Percentiles rank a stretch among this genome's conserved stretches.
phyloP scores from a whole-genome alignment of 495 filamentous ascomycete species.

The Pyrenopolyporus hunteri region DNA sequence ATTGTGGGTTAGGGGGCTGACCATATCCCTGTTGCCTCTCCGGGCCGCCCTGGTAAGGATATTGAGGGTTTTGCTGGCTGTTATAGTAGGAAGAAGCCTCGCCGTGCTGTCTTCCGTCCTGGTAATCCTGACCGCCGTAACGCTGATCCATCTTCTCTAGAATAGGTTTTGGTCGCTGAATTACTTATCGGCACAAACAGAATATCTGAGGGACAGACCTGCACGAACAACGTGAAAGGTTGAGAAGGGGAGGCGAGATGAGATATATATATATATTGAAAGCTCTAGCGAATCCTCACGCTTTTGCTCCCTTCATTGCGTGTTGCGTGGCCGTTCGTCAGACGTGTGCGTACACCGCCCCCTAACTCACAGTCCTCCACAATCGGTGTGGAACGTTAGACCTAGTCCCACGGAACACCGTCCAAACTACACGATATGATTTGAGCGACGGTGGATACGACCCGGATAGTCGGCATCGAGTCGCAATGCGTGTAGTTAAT shows the following conservation, averaged over 20 bases:
- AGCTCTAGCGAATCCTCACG: not conserved
- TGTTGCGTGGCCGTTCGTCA: slow-evolving; percentile 9
- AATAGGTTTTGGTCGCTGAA: not conserved
- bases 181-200: not conserved
- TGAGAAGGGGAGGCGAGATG: not conserved
- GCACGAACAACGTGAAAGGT: not conserved
- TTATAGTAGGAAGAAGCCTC: slow-evolving; percentile 22
- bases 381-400: too few relatives aligned
- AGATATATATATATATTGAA: slow-evolving; percentile 4
- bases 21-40: slow-evolving; percentile 14
- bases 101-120: slow-evolving; percentile 2
- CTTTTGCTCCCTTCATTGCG: not conserved
- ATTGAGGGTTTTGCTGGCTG: slow-evolving; percentile 11
- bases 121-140: slow-evolving; percentile 16
- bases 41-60: not conserved
- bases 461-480: slow-evolving; percentile 11
- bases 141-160: slow-evolving; percentile 27
- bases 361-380: not conserved
- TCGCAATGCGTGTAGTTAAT: not conserved
- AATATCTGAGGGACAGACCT: not conserved
- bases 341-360: slow-evolving; percentile 24
- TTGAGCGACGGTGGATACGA: slow-evolving; percentile 6
- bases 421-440: not conserved
- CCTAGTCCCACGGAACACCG: slow-evolving; percentile 8
- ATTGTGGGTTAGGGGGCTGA: slow-evolving; percentile 10